Conservation (phyloP, 768 basidiomycete species). For the Boletus patriciae region DNA sequence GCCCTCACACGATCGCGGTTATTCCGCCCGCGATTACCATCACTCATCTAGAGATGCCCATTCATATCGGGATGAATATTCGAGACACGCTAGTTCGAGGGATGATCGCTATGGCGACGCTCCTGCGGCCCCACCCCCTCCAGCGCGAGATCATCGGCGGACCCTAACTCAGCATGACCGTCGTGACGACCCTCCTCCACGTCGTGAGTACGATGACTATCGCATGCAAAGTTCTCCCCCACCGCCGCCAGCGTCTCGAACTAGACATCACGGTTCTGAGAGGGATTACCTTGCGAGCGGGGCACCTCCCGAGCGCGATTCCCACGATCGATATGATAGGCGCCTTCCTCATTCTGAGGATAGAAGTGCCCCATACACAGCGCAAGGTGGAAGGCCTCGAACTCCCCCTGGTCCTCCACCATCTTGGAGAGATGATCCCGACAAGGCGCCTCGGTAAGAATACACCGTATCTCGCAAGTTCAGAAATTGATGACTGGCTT, state of each 20-base stretch:
- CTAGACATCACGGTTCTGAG: conserved; percentile 32
- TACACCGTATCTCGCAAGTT: background rate
- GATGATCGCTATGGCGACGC: conserved; percentile 63
- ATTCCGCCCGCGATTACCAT: conserved; percentile 52
- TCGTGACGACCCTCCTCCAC: conserved; percentile 56
- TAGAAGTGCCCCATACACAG: conserved; percentile 43
- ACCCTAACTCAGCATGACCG: conserved; percentile 64
- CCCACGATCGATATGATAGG: conserved; percentile 64
- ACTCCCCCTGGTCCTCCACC: conserved; percentile 58
- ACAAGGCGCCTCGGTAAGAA: conserved; percentile 58
- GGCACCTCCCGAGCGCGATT: conserved; percentile 40
- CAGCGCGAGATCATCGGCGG: conserved; percentile 58
- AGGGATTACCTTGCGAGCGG: conserved; percentile 50
- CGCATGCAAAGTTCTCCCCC: conserved; percentile 53
- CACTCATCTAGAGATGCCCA: conserved; percentile 39
- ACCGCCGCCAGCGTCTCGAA: conserved; percentile 43
- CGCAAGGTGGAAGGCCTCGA: conserved; percentile 48
- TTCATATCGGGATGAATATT: conserved; percentile 57
- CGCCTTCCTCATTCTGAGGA: conserved; percentile 45
- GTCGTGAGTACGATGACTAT: conserved; percentile 72
- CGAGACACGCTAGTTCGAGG: conserved; percentile 41
- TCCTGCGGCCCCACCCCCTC: conserved; percentile 36
- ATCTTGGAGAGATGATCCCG: conserved; percentile 61
- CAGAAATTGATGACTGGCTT: background rate
- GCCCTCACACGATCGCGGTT: conserved; percentile 58